Evolutionary conservation across 768 basidiomycete species (phyloP).

Genomic region (Lactarius vividus): DNA sequence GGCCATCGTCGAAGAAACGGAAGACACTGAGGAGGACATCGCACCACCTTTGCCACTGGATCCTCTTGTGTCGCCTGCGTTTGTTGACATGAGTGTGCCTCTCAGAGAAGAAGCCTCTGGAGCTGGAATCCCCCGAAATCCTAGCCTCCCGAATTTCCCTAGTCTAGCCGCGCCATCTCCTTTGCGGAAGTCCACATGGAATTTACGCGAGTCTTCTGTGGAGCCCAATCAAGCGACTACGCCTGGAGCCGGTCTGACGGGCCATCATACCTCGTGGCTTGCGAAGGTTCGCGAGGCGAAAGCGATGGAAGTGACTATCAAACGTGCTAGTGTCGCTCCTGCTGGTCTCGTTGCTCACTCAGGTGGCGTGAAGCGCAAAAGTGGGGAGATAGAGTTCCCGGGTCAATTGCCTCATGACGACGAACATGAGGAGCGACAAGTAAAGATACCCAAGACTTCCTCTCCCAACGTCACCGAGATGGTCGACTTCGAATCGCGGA

Average conservation of each 20-base stretch:
- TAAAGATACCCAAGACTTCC: conserved; percentile 49
- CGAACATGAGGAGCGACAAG: conserved; percentile 36
- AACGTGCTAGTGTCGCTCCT: conserved; percentile 33
- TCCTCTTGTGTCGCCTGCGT: conserved; percentile 17
- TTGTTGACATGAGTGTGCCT: conserved; percentile 27
- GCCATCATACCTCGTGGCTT: conserved; percentile 79
- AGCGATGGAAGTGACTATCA: conserved; percentile 33
- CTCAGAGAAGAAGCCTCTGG: conserved; percentile 31
- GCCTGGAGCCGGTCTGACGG: conserved; percentile 38
- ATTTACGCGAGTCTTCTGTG: conserved; percentile 43
- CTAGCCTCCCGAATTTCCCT: conserved; percentile 49
- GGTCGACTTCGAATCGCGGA: conserved; percentile 1
- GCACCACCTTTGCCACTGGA: not conserved
- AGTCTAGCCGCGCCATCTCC: conserved; percentile 67
- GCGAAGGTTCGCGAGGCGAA: conserved; percentile 75
- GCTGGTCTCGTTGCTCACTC: conserved; percentile 9
- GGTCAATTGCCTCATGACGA: conserved; percentile 13
- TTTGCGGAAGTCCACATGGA: conserved; percentile 63
- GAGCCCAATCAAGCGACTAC: conserved; percentile 32
- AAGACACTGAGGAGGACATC: conserved; percentile 5
- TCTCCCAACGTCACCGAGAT: conserved; percentile 18
- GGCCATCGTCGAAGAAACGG: conserved; percentile 15
- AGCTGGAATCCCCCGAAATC: conserved; percentile 38
- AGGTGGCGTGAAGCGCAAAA: conserved; percentile 57
- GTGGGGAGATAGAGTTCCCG: conserved; percentile 41